Evolutionary conservation across 805 yeast species (phyloP), one percentile per base, ranked within the genome.

Genomic region (Kazachstania taianensis): DNA sequence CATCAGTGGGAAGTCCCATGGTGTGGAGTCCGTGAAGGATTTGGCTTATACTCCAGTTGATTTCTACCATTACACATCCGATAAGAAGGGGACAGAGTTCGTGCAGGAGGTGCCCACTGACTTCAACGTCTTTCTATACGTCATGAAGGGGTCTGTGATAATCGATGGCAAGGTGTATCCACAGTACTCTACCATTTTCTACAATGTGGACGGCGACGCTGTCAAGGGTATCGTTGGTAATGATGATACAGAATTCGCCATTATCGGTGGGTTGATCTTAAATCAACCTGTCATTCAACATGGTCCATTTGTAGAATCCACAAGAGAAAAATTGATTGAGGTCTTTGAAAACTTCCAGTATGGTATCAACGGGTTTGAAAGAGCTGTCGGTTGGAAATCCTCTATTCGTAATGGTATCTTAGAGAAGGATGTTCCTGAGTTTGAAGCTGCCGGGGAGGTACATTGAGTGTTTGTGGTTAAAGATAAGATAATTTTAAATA

Each of bases 251-350:
- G 75, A 78, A 45, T 77, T 84, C 50, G 77, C 80, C 4, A 44
- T 84, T n/a, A 65, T 84, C 42, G 92, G 85, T 22, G 94, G 94
- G 39, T 59, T 81, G 53, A 70, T 72, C 15, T 62, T 83, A 38
- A 71, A 82, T 46, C 94, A 85, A 62, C 72, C 75, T 13, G 67
- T 81, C 37, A 81, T 83, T 22, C 95, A 86, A 53, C 79, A 85
- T 53, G 96, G 96, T 13, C 96, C 96, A 10, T 87, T 86, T 53
- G 96, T 86, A 14, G 89, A 82, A 42, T 72, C 81, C 6, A 62
- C 79, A 16, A 67, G 68, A 37, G 80, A 75, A 35, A 73, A 72
- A 43, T 78, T 86, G 41, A 68, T 74, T 44, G 60, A 79, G 47
- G 92, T 84, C 0, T 77, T 82, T 49, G 49, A 62, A 57, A 86